Evolutionary conservation across 163 green algal genomes (phyloP).

Genomic region (Scenedesmus sp.): DNA sequence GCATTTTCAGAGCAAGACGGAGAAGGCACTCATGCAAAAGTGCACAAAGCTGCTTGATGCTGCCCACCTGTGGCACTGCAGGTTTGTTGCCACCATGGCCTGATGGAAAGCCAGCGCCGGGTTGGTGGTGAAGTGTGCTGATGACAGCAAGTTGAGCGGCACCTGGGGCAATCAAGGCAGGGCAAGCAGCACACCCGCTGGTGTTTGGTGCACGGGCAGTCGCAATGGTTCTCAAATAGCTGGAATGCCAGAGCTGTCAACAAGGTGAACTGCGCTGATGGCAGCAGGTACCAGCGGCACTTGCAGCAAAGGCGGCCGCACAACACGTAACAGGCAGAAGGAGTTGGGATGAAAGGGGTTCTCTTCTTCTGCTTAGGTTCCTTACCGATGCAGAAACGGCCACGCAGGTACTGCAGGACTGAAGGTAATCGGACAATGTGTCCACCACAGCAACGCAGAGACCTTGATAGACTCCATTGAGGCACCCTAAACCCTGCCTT

Average conservation of each 20-base stretch:
- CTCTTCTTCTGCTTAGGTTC: no score
- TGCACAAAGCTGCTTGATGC: no score
- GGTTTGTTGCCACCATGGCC: constrained; percentile 84
- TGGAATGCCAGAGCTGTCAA: no score
- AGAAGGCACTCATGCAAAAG: no score
- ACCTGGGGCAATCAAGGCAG: constrained; percentile 64
- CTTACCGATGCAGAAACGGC: no score
- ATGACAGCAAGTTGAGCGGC: constrained; percentile 75
- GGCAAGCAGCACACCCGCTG: background rate
- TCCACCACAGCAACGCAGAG: no score
- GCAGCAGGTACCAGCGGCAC: background rate
- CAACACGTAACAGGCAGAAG: background rate
- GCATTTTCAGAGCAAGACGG: no score
- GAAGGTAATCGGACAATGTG: no score
- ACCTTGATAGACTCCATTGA: no score
- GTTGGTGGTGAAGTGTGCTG: constrained; percentile 64
- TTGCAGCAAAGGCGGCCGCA: background rate
- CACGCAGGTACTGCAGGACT: no score
- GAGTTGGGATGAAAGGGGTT: no score
- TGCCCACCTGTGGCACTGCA: constrained; percentile 79
- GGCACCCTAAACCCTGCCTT: no score
- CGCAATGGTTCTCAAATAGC: background rate
- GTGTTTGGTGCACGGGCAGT: background rate
- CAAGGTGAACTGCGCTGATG: background rate
- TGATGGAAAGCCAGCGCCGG: constrained; percentile 70